A percentile compares a stretch with the other conserved stretches of the same genome.
Conservation (phyloP, 1,139 yeast species). For the Protomyces arabidopsidicola region DNA sequence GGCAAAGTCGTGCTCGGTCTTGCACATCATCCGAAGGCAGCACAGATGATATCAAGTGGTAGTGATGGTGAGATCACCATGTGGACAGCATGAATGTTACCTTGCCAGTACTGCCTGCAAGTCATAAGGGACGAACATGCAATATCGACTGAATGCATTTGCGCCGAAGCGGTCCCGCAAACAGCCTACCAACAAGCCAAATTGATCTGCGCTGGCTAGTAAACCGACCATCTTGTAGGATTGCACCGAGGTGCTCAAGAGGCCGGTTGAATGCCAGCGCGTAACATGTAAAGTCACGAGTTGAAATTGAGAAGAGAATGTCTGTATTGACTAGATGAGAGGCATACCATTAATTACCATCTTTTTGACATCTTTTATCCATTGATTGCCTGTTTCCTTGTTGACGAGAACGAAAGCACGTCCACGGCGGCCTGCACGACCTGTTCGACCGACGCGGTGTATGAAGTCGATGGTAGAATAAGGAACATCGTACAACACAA, state of each 20-base stretch:
- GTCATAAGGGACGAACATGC: background rate
- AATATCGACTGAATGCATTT: background rate
- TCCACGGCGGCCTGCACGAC: slow-evolving; percentile 85
- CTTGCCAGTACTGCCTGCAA: background rate
- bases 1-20: slow-evolving; percentile 32
- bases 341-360: slow-evolving; percentile 16
- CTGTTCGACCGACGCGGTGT: slow-evolving; percentile 92
- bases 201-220: slow-evolving; percentile 1
- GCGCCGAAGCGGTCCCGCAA: background rate
- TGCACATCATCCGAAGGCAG: slow-evolving; percentile 30
- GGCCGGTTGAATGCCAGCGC: slow-evolving; percentile 2
- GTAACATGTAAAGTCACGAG: background rate
- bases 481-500: slow-evolving; percentile 81
- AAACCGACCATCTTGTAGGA: background rate
- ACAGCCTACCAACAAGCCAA: background rate
- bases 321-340: background rate
- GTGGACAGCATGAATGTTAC: slow-evolving; percentile 14
- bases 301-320: background rate
- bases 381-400: slow-evolving; percentile 57
- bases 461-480: slow-evolving; percentile 76
- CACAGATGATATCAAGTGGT: slow-evolving; percentile 33
- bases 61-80: slow-evolving; percentile 30
- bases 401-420: slow-evolving; percentile 73
- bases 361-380: slow-evolving; percentile 70
- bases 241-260: background rate